Conservation (phyloP, 2,329 filamentous ascomycete genomes). For the Fusarium humuli region DNA sequence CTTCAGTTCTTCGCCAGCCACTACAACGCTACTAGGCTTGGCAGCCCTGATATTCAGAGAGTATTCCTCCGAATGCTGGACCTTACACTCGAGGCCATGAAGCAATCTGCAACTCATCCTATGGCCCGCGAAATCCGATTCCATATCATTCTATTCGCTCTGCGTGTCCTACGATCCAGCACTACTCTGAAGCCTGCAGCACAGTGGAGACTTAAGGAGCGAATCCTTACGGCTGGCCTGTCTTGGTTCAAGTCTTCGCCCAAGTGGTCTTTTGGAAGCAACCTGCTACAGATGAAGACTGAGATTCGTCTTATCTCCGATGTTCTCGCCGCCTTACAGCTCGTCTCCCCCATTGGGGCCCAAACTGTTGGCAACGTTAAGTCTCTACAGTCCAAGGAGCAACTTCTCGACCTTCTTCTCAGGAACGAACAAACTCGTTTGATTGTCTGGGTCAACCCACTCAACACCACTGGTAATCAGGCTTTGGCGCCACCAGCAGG, state of each 20-base stretch:
- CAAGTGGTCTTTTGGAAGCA: conserved; percentile 95
- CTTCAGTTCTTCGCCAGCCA: conserved; percentile 93
- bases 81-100: conserved; percentile 80
- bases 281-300: conserved; percentile 91
- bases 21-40: conserved; percentile 91
- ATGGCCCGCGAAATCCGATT: conserved; percentile 93
- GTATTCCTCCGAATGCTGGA: conserved; percentile 86
- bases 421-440: conserved; percentile 87
- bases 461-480: conserved; percentile 66
- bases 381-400: conserved; percentile 81
- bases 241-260: conserved; percentile 89
- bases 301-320: conserved; percentile 86
- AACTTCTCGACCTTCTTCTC: conserved; percentile 82
- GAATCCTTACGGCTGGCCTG: conserved; percentile 85
- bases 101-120: conserved; percentile 79
- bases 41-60: conserved; percentile 82
- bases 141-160: conserved; percentile 83
- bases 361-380: conserved; percentile 66
- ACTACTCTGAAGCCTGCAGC: conserved; percentile 72
- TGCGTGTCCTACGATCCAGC: conserved; percentile 80
- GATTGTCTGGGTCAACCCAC: conserved; percentile 88
- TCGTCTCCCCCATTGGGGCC: conserved; percentile 69
- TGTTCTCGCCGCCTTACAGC: conserved; percentile 74
- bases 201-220: conserved; percentile 88
- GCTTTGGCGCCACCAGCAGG: conserved; percentile 55